Conservation (phyloP, 148 eudicot species). For the Vaccinium darrowii region DNA sequence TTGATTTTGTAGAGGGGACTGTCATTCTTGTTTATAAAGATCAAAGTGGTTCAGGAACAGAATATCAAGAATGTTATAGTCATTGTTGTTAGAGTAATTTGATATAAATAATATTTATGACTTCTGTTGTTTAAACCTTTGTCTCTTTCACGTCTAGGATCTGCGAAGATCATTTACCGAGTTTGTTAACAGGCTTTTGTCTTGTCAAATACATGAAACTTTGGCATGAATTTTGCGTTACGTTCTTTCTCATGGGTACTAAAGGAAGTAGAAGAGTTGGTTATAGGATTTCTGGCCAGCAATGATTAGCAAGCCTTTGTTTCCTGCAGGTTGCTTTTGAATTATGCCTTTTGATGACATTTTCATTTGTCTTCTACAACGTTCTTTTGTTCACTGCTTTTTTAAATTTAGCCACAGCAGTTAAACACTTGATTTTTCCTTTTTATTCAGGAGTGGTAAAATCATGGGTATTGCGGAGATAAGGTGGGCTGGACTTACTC, state of each 20-base stretch:
- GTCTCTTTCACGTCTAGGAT: neutral
- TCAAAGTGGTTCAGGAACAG: neutral
- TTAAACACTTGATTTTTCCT: neutral
- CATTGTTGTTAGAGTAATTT: neutral
- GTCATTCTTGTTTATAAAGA: neutral
- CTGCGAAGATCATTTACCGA: neutral
- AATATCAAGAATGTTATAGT: constrained; percentile 1
- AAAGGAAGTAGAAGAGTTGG: neutral
- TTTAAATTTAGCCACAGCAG: neutral
- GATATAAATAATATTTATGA: constrained; percentile 8
- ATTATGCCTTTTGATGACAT: constrained; percentile 5
- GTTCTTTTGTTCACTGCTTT: neutral
- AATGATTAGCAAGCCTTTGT: neutral
- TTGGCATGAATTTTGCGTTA: neutral
- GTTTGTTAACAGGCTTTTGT: neutral
- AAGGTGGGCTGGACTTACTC: neutral
- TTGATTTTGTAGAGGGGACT: neutral
- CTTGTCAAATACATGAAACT: neutral
- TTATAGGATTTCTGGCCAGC: neutral
- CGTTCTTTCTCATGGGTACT: neutral
- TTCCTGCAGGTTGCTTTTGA: neutral
- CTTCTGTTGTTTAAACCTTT: constrained; percentile 6
- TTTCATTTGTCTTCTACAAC: constrained; percentile 1
- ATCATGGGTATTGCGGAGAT: neutral
- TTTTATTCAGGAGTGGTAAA: neutral